These are phyloP conservation scores for Cyberlindnera mycetangii DNA, from an alignment of 805 yeast genomes.

Conservation along the genomic window DNA sequence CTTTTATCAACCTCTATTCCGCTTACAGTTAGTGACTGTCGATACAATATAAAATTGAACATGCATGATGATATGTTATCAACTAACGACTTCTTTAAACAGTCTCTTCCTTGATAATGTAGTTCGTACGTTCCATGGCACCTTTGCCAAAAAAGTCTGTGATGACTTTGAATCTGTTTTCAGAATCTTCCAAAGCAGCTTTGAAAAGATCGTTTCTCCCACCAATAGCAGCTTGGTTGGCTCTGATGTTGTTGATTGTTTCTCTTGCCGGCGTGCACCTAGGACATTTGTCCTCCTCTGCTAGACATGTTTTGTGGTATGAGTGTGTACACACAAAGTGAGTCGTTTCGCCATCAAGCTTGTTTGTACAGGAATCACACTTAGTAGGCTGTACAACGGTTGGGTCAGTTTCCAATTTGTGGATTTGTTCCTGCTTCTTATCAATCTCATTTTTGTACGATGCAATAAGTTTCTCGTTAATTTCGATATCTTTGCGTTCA, in stretches of 20 bases:
- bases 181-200: constrained; percentile 46
- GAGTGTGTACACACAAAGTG: constrained; percentile 87
- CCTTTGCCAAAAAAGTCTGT: constrained; percentile 88
- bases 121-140: constrained; percentile 43
- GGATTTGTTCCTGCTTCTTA: constrained; percentile 50
- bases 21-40: too few species aligned
- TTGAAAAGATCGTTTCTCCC: constrained; percentile 63
- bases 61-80: too few species aligned
- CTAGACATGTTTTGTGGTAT: constrained; percentile 77
- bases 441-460: constrained; percentile 68
- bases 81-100: neutral
- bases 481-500: constrained; percentile 63
- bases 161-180: constrained; percentile 69
- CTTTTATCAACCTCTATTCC: too few species aligned
- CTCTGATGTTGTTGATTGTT: constrained; percentile 54
- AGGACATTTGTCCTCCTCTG: constrained; percentile 64
- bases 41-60: too few species aligned
- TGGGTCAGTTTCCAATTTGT: constrained; percentile 38
- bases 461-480: constrained; percentile 60
- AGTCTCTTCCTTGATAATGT: constrained; percentile 6
- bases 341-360: constrained; percentile 72
- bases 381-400: constrained; percentile 37
- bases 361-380: constrained; percentile 29
- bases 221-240: constrained; percentile 58
- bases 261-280: constrained; percentile 71